Evolutionary conservation across 495 filamentous ascomycete species (phyloP).

Genomic region (Xylaria bambusicola): DNA sequence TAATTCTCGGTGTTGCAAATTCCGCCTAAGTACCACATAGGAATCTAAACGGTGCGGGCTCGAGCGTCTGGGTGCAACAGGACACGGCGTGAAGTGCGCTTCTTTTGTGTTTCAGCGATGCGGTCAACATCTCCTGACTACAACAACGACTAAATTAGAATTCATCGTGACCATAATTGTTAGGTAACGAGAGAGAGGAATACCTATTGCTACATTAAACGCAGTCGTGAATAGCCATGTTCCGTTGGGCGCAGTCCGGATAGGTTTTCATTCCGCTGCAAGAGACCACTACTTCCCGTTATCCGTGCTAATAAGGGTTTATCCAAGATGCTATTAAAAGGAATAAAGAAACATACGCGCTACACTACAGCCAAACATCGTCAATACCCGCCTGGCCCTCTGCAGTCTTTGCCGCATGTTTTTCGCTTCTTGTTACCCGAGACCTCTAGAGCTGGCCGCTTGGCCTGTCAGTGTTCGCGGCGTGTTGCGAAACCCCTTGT

Average conservation of each 20-base stretch:
- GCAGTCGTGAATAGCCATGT: neutral
- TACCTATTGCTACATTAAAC: neutral
- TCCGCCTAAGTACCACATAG: slow-evolving; percentile 9
- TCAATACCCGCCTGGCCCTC: no score
- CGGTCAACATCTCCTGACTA: no score
- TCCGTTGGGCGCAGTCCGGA: neutral
- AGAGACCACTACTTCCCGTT: neutral
- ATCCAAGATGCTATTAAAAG: slow-evolving; percentile 15
- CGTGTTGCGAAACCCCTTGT: slow-evolving; percentile 16
- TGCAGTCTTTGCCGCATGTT: no score
- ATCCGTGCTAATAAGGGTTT: slow-evolving; percentile 10
- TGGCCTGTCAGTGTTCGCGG: neutral
- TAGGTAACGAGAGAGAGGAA: slow-evolving; percentile 14
- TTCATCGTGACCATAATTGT: neutral
- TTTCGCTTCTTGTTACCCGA: neutral
- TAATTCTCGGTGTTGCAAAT: neutral
- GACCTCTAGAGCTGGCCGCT: neutral
- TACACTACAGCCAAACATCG: no score
- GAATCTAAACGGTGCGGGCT: neutral
- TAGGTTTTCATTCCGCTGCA: slow-evolving; percentile 4
- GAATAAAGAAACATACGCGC: no score
- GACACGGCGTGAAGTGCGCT: neutral
- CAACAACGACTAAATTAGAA: no score
- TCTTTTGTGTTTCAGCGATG: slow-evolving; percentile 9
- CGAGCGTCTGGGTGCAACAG: no score